These are phyloP conservation scores for Saturnispora sekii DNA, from an alignment of 805 yeast species.

Conservation along the genomic window DNA sequence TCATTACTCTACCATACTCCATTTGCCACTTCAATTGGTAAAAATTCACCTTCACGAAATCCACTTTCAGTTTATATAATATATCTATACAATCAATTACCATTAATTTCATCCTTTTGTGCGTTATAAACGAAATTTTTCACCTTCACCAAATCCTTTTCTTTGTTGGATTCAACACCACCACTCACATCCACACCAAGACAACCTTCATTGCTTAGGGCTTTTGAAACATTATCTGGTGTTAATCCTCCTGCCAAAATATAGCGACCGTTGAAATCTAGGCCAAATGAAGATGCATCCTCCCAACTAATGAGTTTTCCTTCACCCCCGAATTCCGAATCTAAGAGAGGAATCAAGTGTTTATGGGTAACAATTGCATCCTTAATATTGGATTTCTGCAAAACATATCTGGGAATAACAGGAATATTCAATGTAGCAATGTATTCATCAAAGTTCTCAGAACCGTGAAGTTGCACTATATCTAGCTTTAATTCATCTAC, in stretches of 20 bases:
- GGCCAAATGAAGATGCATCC: constrained; percentile 31
- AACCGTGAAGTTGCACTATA: constrained; percentile 83
- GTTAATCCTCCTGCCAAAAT: constrained; percentile 86
- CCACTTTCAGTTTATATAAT: too few relatives aligned
- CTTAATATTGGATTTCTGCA: constrained; percentile 35
- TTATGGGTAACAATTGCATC: constrained; percentile 22
- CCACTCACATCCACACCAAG: constrained; percentile 87
- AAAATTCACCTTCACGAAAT: too few relatives aligned
- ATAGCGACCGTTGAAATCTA: constrained; percentile 29
- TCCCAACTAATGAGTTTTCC: constrained; percentile 78
- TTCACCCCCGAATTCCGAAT: constrained; percentile 88
- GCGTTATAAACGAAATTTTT: constrained; percentile 47
- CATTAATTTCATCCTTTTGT: constrained; percentile 12
- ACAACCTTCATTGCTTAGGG: constrained; percentile 46
- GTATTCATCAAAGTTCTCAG: constrained; percentile 44
- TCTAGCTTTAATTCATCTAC: constrained; percentile 47
- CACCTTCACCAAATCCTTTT: constrained; percentile 61
- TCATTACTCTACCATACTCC: too few relatives aligned
- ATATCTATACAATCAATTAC: too few relatives aligned
- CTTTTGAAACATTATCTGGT: constrained; percentile 58
- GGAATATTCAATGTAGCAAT: constrained; percentile 36
- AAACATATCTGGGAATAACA: constrained; percentile 64
- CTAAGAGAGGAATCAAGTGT: constrained; percentile 57
- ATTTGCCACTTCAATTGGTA: too few relatives aligned
- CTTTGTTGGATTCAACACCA: constrained; percentile 80